phyloP scores from a whole-genome alignment of 2,329 filamentous ascomycete genomes.

The Aspergillus eucalypticola region DNA sequence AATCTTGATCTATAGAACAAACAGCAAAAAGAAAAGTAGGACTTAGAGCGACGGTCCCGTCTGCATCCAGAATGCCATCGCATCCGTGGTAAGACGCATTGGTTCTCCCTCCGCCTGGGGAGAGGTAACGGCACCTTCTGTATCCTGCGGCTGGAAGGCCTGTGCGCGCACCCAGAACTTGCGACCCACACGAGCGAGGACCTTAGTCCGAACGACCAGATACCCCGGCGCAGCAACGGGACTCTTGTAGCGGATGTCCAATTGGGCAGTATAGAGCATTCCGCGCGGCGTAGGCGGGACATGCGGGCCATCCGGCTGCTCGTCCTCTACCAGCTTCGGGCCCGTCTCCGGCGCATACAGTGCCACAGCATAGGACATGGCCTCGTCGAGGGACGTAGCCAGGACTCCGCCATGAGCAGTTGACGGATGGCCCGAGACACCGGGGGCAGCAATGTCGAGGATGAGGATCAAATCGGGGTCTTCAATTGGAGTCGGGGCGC shows the following conservation, averaged over 20 bases:
- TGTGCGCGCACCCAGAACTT: constrained; percentile 47
- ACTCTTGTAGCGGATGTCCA: constrained; percentile 44
- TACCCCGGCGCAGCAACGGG: constrained; percentile 40
- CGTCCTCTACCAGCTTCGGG: background rate
- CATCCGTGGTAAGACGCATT: constrained; percentile 41
- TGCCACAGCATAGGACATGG: constrained; percentile 43
- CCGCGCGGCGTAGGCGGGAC: constrained; percentile 26
- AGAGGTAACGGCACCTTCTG: constrained; percentile 14
- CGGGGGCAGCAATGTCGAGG: constrained; percentile 12
- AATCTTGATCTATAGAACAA: background rate
- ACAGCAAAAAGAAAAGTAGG: background rate
- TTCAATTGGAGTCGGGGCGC: constrained; percentile 17
- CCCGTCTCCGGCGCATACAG: constrained; percentile 17
- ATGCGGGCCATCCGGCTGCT: background rate
- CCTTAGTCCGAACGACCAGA: constrained; percentile 39
- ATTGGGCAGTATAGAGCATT: constrained; percentile 40
- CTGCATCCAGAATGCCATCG: constrained; percentile 45
- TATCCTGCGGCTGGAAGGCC: constrained; percentile 39
- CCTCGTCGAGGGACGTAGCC: constrained; percentile 40
- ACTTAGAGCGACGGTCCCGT: constrained; percentile 18
- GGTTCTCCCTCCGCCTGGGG: constrained; percentile 18
- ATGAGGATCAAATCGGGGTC: constrained; percentile 15
- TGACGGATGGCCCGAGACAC: constrained; percentile 14
- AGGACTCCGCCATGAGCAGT: constrained; percentile 17
- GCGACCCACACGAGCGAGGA: constrained; percentile 37